Evolutionary conservation across 1,284 basidiomycete species (phyloP), one percentile per base, ranked within the genome.

Genomic region (Ustilago tritici): DNA sequence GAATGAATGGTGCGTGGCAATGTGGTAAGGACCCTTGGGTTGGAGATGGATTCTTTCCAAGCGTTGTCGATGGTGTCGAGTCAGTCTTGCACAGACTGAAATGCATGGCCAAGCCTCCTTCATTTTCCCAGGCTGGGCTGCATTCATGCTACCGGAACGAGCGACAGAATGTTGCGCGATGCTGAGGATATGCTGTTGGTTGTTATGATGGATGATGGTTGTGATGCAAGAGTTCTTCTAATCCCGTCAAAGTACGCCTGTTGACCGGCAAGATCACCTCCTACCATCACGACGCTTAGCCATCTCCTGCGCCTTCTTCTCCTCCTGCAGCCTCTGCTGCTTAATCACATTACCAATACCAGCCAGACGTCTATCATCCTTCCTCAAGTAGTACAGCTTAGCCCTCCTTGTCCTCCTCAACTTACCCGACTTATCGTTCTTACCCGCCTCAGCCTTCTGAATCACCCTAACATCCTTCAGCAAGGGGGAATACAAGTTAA

Each of bases 341-440:
- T 83, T 81, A 59, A 84, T 78, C 9, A 82, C 67, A 56, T 73
- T 78, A 5, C 74, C 78, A 34, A 85, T 80, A 60, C 77, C 68
- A 5, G 74, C 68, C 43, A 85, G 57, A 35, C 78, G 70, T 49
- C 83, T 76, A 55, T 84, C 83, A 53, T 84, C 84, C 47, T 79
- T 69, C 56, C 83, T 78, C 32, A 85, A 60, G 43, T 84, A 85
- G 73, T 86, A 86, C 50, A 85, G 63, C 76, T 86, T 85, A 23
- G 84, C 83, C 43, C 84, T 75, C 35, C 84, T 72, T 4, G 79
- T 76, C 46, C 84, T 73, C 40, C 78, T 64, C 52, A 86, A 61
- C 35, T 70, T 77, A 23, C 75, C 75, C 15, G 60, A 65, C 53
- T 71, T 77, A 43, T 81, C 71, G 38, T 76, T 75, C 74, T 83